Evolutionary conservation across 2,329 filamentous ascomycete species (phyloP).

Genomic region (Sarocladium brachiariae): DNA sequence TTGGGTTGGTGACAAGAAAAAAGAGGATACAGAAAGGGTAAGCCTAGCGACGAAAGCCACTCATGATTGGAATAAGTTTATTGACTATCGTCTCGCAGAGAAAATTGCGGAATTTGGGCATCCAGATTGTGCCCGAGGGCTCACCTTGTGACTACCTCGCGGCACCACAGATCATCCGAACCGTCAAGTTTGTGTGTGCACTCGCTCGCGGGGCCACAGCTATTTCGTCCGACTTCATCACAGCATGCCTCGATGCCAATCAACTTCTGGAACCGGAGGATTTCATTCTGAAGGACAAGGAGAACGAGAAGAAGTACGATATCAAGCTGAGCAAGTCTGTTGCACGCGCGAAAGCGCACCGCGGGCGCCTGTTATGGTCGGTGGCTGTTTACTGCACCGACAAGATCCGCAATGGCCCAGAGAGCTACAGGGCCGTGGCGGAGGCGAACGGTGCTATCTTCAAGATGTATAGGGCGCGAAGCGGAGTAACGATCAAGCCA

Average conservation of each 20-base stretch:
- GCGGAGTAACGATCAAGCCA: slow-evolving; percentile 60
- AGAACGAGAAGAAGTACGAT: slow-evolving; percentile 64
- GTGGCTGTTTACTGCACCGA: slow-evolving; percentile 81
- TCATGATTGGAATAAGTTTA: slow-evolving; percentile 13
- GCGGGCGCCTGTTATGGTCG: slow-evolving; percentile 65
- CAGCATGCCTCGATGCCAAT: slow-evolving; percentile 31
- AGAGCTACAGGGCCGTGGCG: slow-evolving; percentile 80
- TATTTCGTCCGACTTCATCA: slow-evolving; percentile 68
- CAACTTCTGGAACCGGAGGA: slow-evolving; percentile 63
- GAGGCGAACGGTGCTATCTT: slow-evolving; percentile 84
- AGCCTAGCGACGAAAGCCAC: slow-evolving; percentile 25
- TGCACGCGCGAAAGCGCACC: slow-evolving; percentile 65
- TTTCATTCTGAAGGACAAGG: slow-evolving; percentile 63
- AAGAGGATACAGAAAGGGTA: slow-evolving; percentile 77
- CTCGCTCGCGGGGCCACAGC: slow-evolving; percentile 75
- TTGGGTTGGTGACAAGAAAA: slow-evolving; percentile 68
- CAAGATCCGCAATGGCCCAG: slow-evolving; percentile 70
- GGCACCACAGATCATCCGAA: slow-evolving; percentile 79
- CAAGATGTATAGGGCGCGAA: slow-evolving; percentile 66
- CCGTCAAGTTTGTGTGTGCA: slow-evolving; percentile 86
- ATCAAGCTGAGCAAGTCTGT: slow-evolving; percentile 64
- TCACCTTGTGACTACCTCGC: slow-evolving; percentile 77
- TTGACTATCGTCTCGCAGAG: slow-evolving; percentile 43
- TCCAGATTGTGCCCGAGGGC: slow-evolving; percentile 68
- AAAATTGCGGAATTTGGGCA: slow-evolving; percentile 75